Base-by-base conservation (phyloP, 441 rosid species). In the Aquilaria agallochum region DNA sequence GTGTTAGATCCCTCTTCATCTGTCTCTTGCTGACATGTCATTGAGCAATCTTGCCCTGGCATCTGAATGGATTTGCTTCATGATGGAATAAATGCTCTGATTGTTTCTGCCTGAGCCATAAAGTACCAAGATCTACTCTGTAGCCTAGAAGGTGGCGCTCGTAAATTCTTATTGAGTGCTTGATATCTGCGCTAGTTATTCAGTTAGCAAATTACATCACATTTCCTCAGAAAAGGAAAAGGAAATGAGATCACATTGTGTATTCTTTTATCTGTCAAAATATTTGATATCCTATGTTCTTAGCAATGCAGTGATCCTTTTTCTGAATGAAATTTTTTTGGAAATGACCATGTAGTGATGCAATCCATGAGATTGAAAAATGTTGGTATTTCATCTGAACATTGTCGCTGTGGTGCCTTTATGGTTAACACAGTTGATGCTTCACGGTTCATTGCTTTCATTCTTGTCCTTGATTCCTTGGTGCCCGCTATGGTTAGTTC, bases 1-100 rank as follows among this genome's bases (percentile, higher is more conserved):
- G 64, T 72, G 15, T 15, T 15, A 15, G 15, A 15, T 15, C 15
- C 15, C 15, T 15, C 15, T 15, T 15, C 67, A 78, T 58, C 58
- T 71, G 68, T 46, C 55, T 65, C 36, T 64, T 11, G 31, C 31
- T 66, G 15, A 20, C 0, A 42, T 47, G 47, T 58, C 50, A 10
- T 66, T 59, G 4, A 27, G 55, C 59, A 60, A 64, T 34, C 31
- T 58, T 60, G 71, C 63, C 71, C 53, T 57, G 62, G 64, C n/a
- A 52, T 45, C 53, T 49, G 61, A 55, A 36, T 62, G 68, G 70
- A 71, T 71, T 71, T 68, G 57, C 74, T 72, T 50, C 59, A 49
- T 56, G 55, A 31, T 67, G 70, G 73, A 74, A 73, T 68, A 78
- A 80, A 58, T 32, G 31, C 11, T 40, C 61, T 62, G 34, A 53